A percentile compares a stretch with the other conserved stretches of the same genome.
Conservation (phyloP, 768 basidiomycete genomes). For the Rhizopogon roseolus region DNA sequence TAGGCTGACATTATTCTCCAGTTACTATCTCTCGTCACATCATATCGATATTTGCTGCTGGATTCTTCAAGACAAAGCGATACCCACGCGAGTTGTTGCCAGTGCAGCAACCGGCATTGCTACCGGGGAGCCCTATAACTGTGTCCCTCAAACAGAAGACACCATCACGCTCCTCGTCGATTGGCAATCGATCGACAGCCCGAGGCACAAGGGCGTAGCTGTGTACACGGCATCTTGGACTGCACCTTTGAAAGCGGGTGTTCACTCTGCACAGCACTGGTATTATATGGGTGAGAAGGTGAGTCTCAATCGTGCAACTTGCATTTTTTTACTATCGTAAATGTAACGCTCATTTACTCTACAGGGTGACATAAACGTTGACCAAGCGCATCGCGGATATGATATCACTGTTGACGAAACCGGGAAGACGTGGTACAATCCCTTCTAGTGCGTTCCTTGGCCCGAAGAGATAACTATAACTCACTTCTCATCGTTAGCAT, state of each 20-base stretch:
- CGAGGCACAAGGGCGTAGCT: slow-evolving; percentile 75
- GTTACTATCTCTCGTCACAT: slow-evolving; percentile 93
- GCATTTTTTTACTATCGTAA: not conserved
- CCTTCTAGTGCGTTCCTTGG: slow-evolving; percentile 69
- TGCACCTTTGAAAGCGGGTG: slow-evolving; percentile 83
- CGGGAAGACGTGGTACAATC: slow-evolving; percentile 85
- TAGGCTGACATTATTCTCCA: slow-evolving; percentile 19
- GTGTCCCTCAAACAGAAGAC: slow-evolving; percentile 84
- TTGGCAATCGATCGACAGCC: slow-evolving; percentile 79
- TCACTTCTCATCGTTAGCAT: slow-evolving; percentile 47
- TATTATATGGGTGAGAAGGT: slow-evolving; percentile 95
- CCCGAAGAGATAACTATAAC: not conserved
- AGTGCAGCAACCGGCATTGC: slow-evolving; percentile 91
- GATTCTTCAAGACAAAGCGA: slow-evolving; percentile 72
- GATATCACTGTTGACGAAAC: slow-evolving; percentile 82
- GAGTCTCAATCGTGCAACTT: slow-evolving; percentile 3
- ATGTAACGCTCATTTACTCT: not conserved
- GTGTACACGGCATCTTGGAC: slow-evolving; percentile 97
- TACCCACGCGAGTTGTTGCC: slow-evolving; percentile 83
- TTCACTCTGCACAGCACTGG: slow-evolving; percentile 90
- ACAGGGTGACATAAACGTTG: slow-evolving; percentile 87
- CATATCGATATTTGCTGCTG: slow-evolving; percentile 89
- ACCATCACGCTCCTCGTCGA: slow-evolving; percentile 94
- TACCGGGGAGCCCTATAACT: slow-evolving; percentile 83
- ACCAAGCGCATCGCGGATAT: slow-evolving; percentile 94